phyloP scores from a whole-genome alignment of 2,329 filamentous ascomycete species.

The Penicillium sp. region DNA sequence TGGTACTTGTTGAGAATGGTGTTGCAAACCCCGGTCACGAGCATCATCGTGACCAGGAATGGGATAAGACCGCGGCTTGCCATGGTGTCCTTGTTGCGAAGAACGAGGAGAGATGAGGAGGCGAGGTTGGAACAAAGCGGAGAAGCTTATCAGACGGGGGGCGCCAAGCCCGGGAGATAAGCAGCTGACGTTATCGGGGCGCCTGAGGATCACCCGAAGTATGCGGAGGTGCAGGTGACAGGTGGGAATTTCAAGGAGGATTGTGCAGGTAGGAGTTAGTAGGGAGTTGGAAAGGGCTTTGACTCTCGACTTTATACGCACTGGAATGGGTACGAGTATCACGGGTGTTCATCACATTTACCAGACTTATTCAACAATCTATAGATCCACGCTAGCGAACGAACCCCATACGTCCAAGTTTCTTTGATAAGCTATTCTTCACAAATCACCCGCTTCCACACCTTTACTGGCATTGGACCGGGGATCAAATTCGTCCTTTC shows the following conservation, averaged over 20 bases:
- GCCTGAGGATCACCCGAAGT: conserved; percentile 1
- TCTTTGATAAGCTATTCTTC: too few relatives aligned
- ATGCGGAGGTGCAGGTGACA: too few relatives aligned
- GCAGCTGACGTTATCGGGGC: conserved; percentile 14
- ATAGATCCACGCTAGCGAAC: too few relatives aligned
- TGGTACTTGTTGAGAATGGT: conserved; percentile 97
- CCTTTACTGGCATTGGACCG: conserved; percentile 19
- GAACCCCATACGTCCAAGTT: too few relatives aligned
- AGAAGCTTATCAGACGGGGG: conserved; percentile 15
- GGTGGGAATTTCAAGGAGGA: too few relatives aligned
- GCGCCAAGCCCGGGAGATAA: conserved; percentile 4
- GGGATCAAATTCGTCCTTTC: conserved; percentile 22
- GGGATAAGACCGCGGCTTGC: conserved; percentile 73
- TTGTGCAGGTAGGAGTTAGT: too few relatives aligned
- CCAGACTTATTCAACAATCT: too few relatives aligned
- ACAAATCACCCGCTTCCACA: conserved; percentile 11
- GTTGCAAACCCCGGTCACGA: conserved; percentile 94
- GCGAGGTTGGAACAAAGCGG: conserved; percentile 17
- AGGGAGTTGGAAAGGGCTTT: too few relatives aligned
- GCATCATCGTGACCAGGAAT: conserved; percentile 92
- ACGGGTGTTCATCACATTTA: too few relatives aligned
- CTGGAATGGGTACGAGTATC: too few relatives aligned
- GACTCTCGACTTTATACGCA: too few relatives aligned
- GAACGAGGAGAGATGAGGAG: conserved; percentile 2
- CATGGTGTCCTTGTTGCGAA: conserved; percentile 57